Evolutionary conservation across 441 rosid species (phyloP).

Genomic region (Adansonia gregorii): DNA sequence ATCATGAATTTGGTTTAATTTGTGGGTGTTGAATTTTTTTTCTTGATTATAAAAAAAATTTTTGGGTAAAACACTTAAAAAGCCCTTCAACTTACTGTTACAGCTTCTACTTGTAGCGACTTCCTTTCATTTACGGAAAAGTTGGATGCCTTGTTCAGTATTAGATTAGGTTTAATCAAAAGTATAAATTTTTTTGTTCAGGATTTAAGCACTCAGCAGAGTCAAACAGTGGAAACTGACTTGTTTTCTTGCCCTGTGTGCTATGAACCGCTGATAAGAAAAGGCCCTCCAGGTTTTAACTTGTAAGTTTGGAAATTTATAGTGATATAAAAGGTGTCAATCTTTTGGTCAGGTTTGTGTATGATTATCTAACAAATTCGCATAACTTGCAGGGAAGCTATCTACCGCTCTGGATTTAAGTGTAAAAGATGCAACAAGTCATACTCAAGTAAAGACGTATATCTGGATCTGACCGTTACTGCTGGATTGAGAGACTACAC

Average conservation of each 20-base stretch:
- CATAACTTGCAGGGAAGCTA: slow-evolving; percentile 59
- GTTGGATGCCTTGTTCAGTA: not conserved
- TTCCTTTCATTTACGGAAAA: too few species aligned
- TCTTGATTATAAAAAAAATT: too few species aligned
- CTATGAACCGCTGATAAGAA: slow-evolving; percentile 78
- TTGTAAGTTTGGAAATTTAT: too few species aligned
- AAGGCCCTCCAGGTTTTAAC: slow-evolving; percentile 91
- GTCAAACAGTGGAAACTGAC: slow-evolving; percentile 46
- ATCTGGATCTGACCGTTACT: slow-evolving; percentile 80
- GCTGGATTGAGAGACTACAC: slow-evolving; percentile 64
- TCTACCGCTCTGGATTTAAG: slow-evolving; percentile 90
- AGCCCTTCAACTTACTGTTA: too few species aligned
- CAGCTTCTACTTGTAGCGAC: too few species aligned
- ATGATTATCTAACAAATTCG: slow-evolving; percentile 14
- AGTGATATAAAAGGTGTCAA: too few species aligned
- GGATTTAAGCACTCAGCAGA: slow-evolving; percentile 45
- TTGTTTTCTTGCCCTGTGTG: slow-evolving; percentile 86
- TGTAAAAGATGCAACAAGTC: slow-evolving; percentile 74
- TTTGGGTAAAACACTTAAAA: too few species aligned
- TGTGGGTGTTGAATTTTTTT: not conserved
- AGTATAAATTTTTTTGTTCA: slow-evolving; percentile 24
- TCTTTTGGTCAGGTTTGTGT: too few species aligned
- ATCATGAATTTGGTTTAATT: not conserved
- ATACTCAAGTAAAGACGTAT: slow-evolving; percentile 78
- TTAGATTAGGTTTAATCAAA: slow-evolving; percentile 14